phyloP scores from a whole-genome alignment of 192 early-diverging fungal species.

The Gryganskiella cystojenkinii region DNA sequence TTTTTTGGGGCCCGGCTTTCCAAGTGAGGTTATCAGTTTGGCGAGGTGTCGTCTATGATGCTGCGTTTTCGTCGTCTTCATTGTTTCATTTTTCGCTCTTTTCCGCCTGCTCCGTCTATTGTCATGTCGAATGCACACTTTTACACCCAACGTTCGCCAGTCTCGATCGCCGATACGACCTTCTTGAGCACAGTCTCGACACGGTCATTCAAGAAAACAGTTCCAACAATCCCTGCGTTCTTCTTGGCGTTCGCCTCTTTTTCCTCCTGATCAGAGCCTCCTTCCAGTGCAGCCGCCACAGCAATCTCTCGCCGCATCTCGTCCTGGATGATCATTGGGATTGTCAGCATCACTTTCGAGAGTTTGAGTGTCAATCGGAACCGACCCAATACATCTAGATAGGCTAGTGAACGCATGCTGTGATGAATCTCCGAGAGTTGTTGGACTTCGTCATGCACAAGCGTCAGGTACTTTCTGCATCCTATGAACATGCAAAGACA shows the following conservation, averaged over 20 bases:
- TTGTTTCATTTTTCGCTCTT: no score
- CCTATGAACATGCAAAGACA: no score
- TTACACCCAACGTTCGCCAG: slow-evolving; percentile 50
- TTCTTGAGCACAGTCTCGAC: slow-evolving; percentile 53
- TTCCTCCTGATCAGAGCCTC: slow-evolving; percentile 26
- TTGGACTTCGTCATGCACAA: slow-evolving; percentile 67
- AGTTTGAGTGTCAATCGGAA: slow-evolving; percentile 64
- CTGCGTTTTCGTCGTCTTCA: no score
- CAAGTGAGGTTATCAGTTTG: no score
- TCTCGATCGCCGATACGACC: slow-evolving; percentile 51
- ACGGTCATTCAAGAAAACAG: slow-evolving; percentile 47
- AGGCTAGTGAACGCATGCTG: slow-evolving; percentile 62
- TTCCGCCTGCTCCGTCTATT: neutral
- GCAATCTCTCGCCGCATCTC: slow-evolving; percentile 55
- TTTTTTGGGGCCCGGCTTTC: no score
- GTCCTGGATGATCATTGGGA: slow-evolving; percentile 66
- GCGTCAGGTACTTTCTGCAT: slow-evolving; percentile 66
- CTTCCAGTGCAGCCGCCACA: slow-evolving; percentile 45
- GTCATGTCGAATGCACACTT: neutral
- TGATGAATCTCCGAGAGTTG: slow-evolving; percentile 67
- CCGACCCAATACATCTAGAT: slow-evolving; percentile 65
- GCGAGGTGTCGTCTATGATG: no score
- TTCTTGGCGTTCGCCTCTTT: slow-evolving; percentile 27
- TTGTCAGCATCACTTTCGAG: slow-evolving; percentile 59
- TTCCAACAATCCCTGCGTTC: slow-evolving; percentile 46